Evolutionary conservation across 192 early-diverging fungal species (phyloP).

Genomic region (Radiomyces spectabilis): DNA sequence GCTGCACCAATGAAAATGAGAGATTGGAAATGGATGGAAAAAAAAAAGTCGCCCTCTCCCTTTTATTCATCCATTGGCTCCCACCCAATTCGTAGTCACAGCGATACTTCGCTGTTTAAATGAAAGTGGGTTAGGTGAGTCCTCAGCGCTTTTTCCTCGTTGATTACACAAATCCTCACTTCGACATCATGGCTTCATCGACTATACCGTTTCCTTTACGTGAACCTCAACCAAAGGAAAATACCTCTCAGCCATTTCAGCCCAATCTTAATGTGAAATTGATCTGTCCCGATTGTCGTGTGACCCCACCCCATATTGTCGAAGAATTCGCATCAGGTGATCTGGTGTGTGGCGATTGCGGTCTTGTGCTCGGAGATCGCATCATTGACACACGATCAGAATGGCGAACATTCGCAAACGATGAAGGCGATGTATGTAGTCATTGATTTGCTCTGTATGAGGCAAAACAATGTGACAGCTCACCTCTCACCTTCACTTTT

Average conservation of each 20-base stretch:
- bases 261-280: constrained; percentile 50
- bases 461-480: neutral
- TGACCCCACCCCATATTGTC: constrained; percentile 73
- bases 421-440: constrained; percentile 61
- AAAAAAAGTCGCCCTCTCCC: no score
- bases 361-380: constrained; percentile 76
- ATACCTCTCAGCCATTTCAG: constrained; percentile 1
- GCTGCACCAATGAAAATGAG: no score
- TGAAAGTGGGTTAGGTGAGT: no score
- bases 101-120: no score
- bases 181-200: no score
- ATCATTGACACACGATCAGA: constrained; percentile 93
- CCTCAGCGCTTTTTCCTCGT: no score
- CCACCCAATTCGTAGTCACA: no score
- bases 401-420: constrained; percentile 94
- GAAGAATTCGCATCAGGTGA: constrained; percentile 90
- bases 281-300: constrained; percentile 73
- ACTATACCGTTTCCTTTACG: constrained; percentile 3
- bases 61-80: no score
- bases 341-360: constrained; percentile 89
- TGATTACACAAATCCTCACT: no score
- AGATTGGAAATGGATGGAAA: no score
- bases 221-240: constrained; percentile 3
- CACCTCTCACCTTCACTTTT: neutral
- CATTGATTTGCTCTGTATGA: neutral